These are phyloP conservation scores for Yamadazyma tumulicola DNA, from an alignment of 805 yeast species.

Conservation along the genomic window DNA sequence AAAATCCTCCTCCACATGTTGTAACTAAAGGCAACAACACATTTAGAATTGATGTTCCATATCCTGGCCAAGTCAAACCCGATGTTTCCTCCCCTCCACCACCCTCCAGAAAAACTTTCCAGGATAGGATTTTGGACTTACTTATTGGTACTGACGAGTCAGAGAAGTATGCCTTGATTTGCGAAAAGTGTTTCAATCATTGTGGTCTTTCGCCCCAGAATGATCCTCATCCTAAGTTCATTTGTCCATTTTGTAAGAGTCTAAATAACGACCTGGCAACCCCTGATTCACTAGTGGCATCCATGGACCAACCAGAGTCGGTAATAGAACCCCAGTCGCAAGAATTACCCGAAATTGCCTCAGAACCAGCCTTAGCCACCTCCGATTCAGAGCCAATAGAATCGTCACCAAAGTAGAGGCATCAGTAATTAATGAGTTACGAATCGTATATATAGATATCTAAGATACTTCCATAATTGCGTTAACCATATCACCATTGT, in stretches of 20 bases:
- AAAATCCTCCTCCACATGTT: not conserved
- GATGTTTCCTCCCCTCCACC: not conserved
- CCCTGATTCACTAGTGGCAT: not conserved
- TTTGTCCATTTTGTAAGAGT: conserved; percentile 64
- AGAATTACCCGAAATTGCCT: not conserved
- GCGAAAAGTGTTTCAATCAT: conserved; percentile 61
- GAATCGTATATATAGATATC: conserved; percentile 1
- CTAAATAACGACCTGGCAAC: conserved; percentile 21
- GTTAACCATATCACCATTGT: conserved; percentile 92
- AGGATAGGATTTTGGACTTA: conserved; percentile 36
- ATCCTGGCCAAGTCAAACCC: not conserved
- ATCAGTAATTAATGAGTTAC: not conserved
- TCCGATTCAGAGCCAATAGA: too few relatives aligned
- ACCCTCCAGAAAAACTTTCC: conserved; percentile 20
- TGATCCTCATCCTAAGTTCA: conserved; percentile 50
- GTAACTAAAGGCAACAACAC: not conserved
- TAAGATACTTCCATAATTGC: conserved; percentile 82
- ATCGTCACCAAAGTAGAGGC: too few relatives aligned
- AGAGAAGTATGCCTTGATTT: conserved; percentile 67
- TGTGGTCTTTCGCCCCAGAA: conserved; percentile 80
- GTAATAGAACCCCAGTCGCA: not conserved
- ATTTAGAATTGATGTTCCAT: not conserved
- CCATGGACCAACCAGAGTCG: conserved; percentile 2
- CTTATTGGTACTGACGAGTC: conserved; percentile 56
- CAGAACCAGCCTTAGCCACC: not conserved